Base-by-base conservation (phyloP, 306 rosid species). In the Oemleria cerasiformis region DNA sequence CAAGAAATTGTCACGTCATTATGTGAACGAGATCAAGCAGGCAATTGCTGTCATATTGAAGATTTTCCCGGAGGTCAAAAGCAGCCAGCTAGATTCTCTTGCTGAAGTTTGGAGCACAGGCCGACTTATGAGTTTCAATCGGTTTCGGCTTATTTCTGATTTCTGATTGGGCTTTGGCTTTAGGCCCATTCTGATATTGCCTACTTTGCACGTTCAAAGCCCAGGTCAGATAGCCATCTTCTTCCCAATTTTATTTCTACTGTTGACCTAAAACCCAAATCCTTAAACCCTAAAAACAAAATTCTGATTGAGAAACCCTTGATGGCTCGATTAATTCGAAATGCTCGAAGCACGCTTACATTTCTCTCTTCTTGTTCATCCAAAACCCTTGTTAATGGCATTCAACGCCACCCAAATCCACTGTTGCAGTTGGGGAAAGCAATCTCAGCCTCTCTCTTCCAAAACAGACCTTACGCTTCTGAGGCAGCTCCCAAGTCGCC, bases 401-500 rank as follows among this genome's bases (percentile, higher is more conserved):
- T 72, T 12, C 73, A 34, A 3, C 63, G 44, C 38, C 19, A 25
- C 39, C 61, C 70, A n/a, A 16, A 20, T 23, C 21, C 66, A 40
- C 53, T 65, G 41, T 63, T 45, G 64, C 65, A 39, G 51, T n/a
- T 67, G 49, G 75, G n/a, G 61, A 51, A 64, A 16, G n/a, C 79
- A 66, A 19, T 60, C 10, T 74, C 79, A 17, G 21, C 73, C 13
- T 36, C 50, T n/a, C 59, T 40, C 70, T 55, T 72, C 16, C 66
- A 59, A 20, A 41, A 43, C 78, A 84, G 79, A 47, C 65, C 61
- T 8, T 75, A 67, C 68, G 62, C 61, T 21, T 56, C 83, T 49
- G 77, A 84, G n/a, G 23, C 84, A n/a, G 13, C 65, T 16, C 6
- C 82, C 54, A 84, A 79, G 67, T 93, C 98, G 59, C 94, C 89